A percentile compares a stretch with the other conserved stretches of the same genome.
phyloP scores from a whole-genome alignment of 1,139 yeast species.

The Yamadazyma diddensiae region DNA sequence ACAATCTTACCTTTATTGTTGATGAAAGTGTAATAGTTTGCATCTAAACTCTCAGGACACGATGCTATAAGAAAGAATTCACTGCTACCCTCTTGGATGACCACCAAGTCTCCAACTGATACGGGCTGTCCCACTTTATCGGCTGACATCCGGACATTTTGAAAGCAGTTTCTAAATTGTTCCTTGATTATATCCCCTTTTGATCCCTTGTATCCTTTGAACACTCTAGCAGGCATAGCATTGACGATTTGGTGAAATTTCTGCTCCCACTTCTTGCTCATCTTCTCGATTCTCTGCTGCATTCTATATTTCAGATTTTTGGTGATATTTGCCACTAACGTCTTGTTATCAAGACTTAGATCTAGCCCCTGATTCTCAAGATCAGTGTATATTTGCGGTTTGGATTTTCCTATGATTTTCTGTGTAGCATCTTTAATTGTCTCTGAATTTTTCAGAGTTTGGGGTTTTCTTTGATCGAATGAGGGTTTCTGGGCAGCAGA shows the following conservation, averaged over 20 bases:
- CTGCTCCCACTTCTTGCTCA: slow-evolving; percentile 20
- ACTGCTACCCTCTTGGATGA: slow-evolving; percentile 27
- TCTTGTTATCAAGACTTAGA: slow-evolving; percentile 9
- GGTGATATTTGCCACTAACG: slow-evolving; percentile 16
- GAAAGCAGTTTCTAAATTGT: slow-evolving; percentile 16
- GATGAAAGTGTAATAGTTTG: slow-evolving; percentile 46
- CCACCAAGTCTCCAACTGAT: slow-evolving; percentile 39
- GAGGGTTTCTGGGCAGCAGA: too few relatives aligned
- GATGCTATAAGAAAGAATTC: slow-evolving; percentile 32
- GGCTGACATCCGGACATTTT: slow-evolving; percentile 26
- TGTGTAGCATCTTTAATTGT: not conserved
- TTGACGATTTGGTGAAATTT: slow-evolving; percentile 4
- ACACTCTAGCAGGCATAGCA: slow-evolving; percentile 2
- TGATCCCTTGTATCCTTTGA: not conserved
- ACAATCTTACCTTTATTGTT: slow-evolving; percentile 55
- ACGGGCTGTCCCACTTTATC: slow-evolving; percentile 22
- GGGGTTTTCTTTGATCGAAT: too few relatives aligned
- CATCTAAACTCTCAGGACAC: slow-evolving; percentile 26
- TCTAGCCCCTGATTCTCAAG: slow-evolving; percentile 13
- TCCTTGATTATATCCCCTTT: slow-evolving; percentile 3
- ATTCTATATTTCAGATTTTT: slow-evolving; percentile 16
- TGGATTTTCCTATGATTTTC: not conserved
- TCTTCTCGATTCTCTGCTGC: slow-evolving; percentile 15
- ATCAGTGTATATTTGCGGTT: slow-evolving; percentile 9
- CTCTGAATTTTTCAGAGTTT: too few relatives aligned